Evolutionary conservation across 2,329 filamentous ascomycete species (phyloP), one percentile per base, ranked within the genome.

Genomic region (Fusarium udum): DNA sequence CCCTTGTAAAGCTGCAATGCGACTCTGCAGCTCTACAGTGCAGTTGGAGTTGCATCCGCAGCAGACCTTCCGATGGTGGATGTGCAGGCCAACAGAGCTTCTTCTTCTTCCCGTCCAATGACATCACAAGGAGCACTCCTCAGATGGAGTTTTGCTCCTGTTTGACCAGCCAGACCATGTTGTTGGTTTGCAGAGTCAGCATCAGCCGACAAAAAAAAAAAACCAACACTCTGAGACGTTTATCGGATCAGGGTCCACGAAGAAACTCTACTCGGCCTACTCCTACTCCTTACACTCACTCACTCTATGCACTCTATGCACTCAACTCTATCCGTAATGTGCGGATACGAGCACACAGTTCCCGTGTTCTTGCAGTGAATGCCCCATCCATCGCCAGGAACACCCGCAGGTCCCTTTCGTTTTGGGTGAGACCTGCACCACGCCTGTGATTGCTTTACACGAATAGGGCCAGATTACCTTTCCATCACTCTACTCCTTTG

Each of bases 361-460:
- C 51, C 51, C 51, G 34, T 39, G 14, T 28, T 56, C 28, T 46
- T 43, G 24, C 18, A 46, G 39, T 26, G n/a, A 34, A 26, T 58
- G 55, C 31, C 32, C 22, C 40, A 22, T 34, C 18, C n/a, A 36
- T 58, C 40, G 58, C 62, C 71, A 74, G 72, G 72, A 74, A 74
- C 72, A 73, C 48, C 68, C 52, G 71, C 61, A 55, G 42, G 49
- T 57, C 59, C 39, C 26, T 69, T 57, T 62, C 69, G 63, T 61
- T 66, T 70, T 62, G 64, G 26, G 74, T 74, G 68, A 77, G 72
- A 75, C 75, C 73, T 77, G 67, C 73, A 64, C 52, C 45, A n/a
- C 34, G n/a, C 16, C 51, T 63, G 42, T 64, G 20, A 52, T 76
- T 73, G 58, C 73, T 69, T 68, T 73, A 73, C 61, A 32, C 59